phyloP scores from a whole-genome alignment of 2,329 filamentous ascomycete genomes.

The Colletotrichum ledebouriae region DNA sequence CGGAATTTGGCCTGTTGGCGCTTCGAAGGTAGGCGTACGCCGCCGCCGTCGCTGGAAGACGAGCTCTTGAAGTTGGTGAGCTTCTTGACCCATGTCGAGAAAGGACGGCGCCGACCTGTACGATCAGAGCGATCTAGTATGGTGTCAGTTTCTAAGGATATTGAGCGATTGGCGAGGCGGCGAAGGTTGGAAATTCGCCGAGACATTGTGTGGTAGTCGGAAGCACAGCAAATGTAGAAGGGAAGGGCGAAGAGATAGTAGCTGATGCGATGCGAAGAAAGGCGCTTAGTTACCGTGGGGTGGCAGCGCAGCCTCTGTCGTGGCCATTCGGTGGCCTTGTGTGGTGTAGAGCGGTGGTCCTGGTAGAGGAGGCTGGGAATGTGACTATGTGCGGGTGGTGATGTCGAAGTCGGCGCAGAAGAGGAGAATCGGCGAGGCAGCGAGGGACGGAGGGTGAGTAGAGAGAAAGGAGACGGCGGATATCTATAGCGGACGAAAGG shows the following conservation, averaged over 20 bases:
- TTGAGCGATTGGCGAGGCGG: conserved; percentile 40
- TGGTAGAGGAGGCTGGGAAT: conserved; percentile 4
- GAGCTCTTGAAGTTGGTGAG: conserved; percentile 85
- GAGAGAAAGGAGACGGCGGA: conserved; percentile 13
- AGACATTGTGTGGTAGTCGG: conserved; percentile 3
- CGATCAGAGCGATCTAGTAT: conserved; percentile 74
- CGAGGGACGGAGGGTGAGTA: background rate
- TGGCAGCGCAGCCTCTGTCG: conserved; percentile 43
- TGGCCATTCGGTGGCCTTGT: conserved; percentile 44
- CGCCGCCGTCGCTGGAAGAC: conserved; percentile 68
- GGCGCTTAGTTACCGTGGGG: conserved; percentile 43
- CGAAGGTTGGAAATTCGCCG: conserved; percentile 6
- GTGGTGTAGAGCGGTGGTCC: background rate
- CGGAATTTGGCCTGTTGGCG: conserved; percentile 55
- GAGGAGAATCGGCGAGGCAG: conserved; percentile 3
- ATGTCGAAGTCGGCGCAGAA: conserved; percentile 17
- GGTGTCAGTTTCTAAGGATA: conserved; percentile 49
- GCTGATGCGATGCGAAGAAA: background rate
- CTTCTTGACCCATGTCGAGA: conserved; percentile 94
- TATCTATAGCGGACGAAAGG: background rate
- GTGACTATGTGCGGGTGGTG: conserved; percentile 8
- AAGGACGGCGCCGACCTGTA: conserved; percentile 81
- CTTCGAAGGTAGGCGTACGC: conserved; percentile 52
- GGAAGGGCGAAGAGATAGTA: background rate
- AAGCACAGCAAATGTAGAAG: background rate